Evolutionary conservation across 73 alveolate species (phyloP).

Genomic region (Tetrahymena malaccensis): DNA sequence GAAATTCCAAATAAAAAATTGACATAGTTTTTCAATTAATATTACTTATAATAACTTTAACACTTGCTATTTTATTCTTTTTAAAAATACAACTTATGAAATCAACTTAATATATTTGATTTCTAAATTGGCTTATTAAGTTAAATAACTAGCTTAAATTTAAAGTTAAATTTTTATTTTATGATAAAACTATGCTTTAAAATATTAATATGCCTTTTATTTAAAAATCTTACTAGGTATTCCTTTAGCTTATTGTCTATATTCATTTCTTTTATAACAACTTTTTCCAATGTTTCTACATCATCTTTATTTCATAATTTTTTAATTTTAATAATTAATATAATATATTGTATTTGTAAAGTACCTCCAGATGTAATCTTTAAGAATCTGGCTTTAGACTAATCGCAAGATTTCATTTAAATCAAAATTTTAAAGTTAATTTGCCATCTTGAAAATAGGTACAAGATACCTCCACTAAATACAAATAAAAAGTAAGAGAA

Average conservation of each 20-base stretch:
- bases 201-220: too few relatives aligned
- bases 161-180: too few relatives aligned
- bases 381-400: constrained; percentile 6
- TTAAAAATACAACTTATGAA: too few relatives aligned
- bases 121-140: too few relatives aligned
- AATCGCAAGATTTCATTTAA: background rate
- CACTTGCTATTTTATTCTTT: too few relatives aligned
- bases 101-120: too few relatives aligned
- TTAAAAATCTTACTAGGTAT: background rate
- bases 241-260: background rate
- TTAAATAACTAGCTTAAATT: too few relatives aligned
- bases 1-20: background rate
- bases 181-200: too few relatives aligned
- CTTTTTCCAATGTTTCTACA: background rate
- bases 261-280: background rate
- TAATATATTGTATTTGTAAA: background rate
- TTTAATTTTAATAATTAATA: too few relatives aligned
- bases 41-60: too few relatives aligned
- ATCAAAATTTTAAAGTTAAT: constrained; percentile 5
- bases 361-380: background rate
- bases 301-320: background rate
- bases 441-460: constrained; percentile 33
- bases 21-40: too few relatives aligned
- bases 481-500: background rate
- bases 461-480: constrained; percentile 12